Evolutionary conservation across 768 basidiomycete genomes (phyloP), one percentile per base, ranked within the genome.

Genomic region (Exsudoporus frostii): DNA sequence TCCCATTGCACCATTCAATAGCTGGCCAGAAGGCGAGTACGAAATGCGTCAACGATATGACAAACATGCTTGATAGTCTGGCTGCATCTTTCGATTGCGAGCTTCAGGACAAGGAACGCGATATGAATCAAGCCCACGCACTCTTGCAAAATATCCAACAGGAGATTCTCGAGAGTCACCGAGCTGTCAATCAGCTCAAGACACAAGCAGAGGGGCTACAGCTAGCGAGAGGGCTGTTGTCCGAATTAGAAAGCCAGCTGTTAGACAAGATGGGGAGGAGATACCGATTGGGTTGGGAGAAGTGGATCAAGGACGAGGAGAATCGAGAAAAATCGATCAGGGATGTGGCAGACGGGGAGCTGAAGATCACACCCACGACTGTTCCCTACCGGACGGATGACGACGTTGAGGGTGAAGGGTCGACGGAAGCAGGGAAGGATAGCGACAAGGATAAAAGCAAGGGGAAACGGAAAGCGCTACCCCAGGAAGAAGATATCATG

Each of bases 81-180:
- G 96, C 95, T 0, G 75, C 84, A 7, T 88, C 90, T 0, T 98
- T 94, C 65, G 96, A 99, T 63, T 85, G 88, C 59, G 96, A 99
- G 71, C 76, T 98, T 14, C 80, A 84, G 54, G 90, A 92, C 52
- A 94, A 95, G 66, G 94, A 98, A 65, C 83, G 93, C 36, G 93
- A 97, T 64, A 85, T 88, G 61, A 82, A 80, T 5, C 96, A 98
- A 64, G 95, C 95, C 1, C 88, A 90, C 61, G 88, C 91, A 1
- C 75, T 97, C 34, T 78, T 96, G 34, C 78, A 78, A 40, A 92
- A 90, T 63, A 93, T 97, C 46, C 89, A 96, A 65, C 82, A 86
- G 37, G 95, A 98, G 69, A 91, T 97, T 53, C 76, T 87, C 39
- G 93, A 94, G 63, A 89, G 87, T 59, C 87, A 91, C 61, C 80